Base-by-base conservation (phyloP, 2,329 filamentous ascomycete genomes). In the Talaromyces sp. region DNA sequence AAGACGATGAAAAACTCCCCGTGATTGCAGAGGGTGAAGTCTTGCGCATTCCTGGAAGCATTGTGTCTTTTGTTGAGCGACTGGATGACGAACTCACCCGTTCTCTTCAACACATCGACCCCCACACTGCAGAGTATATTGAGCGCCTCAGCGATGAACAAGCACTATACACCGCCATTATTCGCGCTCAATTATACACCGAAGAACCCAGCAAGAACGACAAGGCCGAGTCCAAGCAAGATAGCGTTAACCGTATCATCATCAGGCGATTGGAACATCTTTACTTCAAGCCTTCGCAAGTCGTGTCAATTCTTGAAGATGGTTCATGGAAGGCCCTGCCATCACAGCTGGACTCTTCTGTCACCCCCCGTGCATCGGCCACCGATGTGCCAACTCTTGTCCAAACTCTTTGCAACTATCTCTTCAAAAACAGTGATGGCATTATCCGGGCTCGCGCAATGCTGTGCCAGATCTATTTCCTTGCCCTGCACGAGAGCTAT, bases 401-500 rank as follows among this genome's bases (percentile, higher is more conserved):
- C 71, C 89, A 92, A 74, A 87, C 89, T 40, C 89, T 99, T 59
- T 96, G 92, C 87, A 92, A 90, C 76, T 97, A 97, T 78, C 88
- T 99, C 52, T 99, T 98, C 85, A 84, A 87, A 76, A 83, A 97
- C 82, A 96, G 92, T 76, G 93, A 97, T 74, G 93, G 94, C 69
- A 98, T 99, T 71, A 93, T 97, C 72, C 89, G 94, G 67, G 96
- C 94, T 63, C 89, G 95, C 63, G 94, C 95, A 53, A 98, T 99
- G 93, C 85, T 99, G 65, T 97, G 92, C 83, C 92, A 98, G 80
- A 95, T 99, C 66, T 99, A 99, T 83, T 96, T 96, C 87, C 85
- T 97, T 69, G 95, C 95, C 57, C 86, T 99, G 59, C 95, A 99
- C 79, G 93, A 97, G 79, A 89, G 96, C 71, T 99, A 98, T 85